A percentile compares a stretch with the other conserved stretches of the same genome.
Conservation (phyloP, 805 yeast genomes). For the Wickerhamomyces canadensis region DNA sequence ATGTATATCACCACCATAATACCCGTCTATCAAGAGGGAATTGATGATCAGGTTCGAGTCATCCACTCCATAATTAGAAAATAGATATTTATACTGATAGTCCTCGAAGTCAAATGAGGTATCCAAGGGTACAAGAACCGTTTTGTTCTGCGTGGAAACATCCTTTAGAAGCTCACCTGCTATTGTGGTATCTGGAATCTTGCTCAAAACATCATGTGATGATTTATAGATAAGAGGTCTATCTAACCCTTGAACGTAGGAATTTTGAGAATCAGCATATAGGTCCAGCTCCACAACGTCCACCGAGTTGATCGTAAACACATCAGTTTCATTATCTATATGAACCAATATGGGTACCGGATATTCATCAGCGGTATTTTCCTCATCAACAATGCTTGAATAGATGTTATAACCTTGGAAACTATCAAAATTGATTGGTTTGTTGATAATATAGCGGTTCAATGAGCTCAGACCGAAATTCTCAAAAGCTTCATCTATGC, state of each 20-base stretch:
- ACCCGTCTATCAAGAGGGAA: slow-evolving; percentile 34
- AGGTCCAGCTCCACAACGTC: slow-evolving; percentile 54
- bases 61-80: slow-evolving; percentile 23
- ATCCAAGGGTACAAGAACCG: slow-evolving; percentile 45
- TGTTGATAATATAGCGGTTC: slow-evolving; percentile 11
- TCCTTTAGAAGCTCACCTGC: slow-evolving; percentile 1
- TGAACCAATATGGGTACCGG: slow-evolving; percentile 27
- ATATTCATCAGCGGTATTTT: not conserved
- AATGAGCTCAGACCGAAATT: slow-evolving; percentile 8
- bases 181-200: not conserved
- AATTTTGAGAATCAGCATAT: slow-evolving; percentile 54
- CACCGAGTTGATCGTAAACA: slow-evolving; percentile 34
- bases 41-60: slow-evolving; percentile 26
- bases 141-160: slow-evolving; percentile 27
- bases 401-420: slow-evolving; percentile 11
- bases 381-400: slow-evolving; percentile 10
- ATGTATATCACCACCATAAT: slow-evolving; percentile 38
- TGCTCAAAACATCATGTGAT: slow-evolving; percentile 30
- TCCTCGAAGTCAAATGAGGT: slow-evolving; percentile 30
- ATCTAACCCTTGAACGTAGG: slow-evolving; percentile 63
- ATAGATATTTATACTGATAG: slow-evolving; percentile 42
- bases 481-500: not conserved
- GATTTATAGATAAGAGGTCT: slow-evolving; percentile 33
- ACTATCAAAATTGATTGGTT: slow-evolving; percentile 8
- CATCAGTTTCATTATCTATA: slow-evolving; percentile 6